A percentile compares a stretch with the other conserved stretches of the same genome.
phyloP scores from a whole-genome alignment of 148 eudicot species.

The Chenopodium album region DNA sequence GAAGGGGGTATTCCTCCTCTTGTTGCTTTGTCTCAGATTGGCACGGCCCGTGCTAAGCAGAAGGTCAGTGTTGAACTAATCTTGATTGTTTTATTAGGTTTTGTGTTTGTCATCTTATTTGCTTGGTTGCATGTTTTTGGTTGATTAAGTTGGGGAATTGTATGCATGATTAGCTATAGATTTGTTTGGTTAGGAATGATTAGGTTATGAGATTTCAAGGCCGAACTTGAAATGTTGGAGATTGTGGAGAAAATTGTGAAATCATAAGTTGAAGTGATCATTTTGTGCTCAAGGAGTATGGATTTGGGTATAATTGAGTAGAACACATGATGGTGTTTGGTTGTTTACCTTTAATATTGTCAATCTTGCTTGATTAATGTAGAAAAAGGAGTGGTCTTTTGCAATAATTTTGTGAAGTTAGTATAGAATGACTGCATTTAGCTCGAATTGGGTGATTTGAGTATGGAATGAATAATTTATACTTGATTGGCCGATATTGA shows the following conservation, averaged over 20 bases:
- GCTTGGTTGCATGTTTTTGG: neutral
- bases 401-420: neutral
- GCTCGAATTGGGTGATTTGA: neutral
- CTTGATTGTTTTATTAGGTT: neutral
- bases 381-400: neutral
- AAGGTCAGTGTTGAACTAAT: slow-evolving; percentile 45
- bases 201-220: neutral
- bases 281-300: neutral
- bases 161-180: neutral
- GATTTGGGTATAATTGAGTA: neutral
- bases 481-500: neutral
- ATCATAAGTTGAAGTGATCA: neutral
- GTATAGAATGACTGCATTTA: neutral
- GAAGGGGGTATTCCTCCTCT: slow-evolving; percentile 93
- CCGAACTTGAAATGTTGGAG: too few relatives aligned
- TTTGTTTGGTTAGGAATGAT: neutral
- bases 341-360: neutral
- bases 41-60: slow-evolving; percentile 73
- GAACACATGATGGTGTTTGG: neutral
- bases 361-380: too few relatives aligned
- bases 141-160: neutral
- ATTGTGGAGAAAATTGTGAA: too few relatives aligned
- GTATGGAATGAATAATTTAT: neutral
- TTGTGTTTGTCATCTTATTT: neutral
- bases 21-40: slow-evolving; percentile 71